Evolutionary conservation across 2,329 filamentous ascomycete genomes (phyloP).

Genomic region (Dactylellina parvicollis): DNA sequence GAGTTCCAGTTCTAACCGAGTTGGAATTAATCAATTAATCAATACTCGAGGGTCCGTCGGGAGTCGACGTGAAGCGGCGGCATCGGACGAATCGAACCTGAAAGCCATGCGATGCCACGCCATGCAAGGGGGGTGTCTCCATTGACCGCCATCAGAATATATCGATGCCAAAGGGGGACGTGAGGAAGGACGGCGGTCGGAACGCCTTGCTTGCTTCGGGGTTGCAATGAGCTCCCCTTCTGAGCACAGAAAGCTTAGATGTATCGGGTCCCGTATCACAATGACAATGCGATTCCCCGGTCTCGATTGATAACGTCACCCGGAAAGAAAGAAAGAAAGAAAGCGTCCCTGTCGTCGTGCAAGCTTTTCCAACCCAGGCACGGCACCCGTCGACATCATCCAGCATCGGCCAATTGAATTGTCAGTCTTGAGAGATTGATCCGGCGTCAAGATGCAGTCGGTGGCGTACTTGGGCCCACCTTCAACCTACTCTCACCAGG

Average conservation of each 20-base stretch:
- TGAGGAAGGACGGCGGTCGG: no score
- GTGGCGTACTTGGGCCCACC: constrained; percentile 72
- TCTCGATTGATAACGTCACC: background rate
- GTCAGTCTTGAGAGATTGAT: background rate
- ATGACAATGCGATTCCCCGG: constrained; percentile 1
- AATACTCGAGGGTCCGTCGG: background rate
- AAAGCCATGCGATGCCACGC: background rate
- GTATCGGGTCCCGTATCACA: background rate
- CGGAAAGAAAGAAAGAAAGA: background rate
- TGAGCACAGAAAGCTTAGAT: background rate
- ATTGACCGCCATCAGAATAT: no score
- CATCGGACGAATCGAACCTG: constrained; percentile 19
- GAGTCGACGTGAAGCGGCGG: background rate
- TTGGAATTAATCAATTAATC: background rate
- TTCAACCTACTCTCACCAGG: constrained; percentile 77
- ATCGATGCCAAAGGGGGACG: no score
- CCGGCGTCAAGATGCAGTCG: constrained; percentile 56
- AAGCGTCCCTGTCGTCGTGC: background rate
- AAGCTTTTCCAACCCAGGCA: background rate
- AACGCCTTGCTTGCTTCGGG: background rate
- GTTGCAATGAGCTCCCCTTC: constrained; percentile 1
- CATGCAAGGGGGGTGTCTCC: no score
- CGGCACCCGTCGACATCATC: constrained; percentile 3
- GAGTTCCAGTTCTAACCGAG: constrained; percentile 16
- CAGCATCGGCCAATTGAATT: constrained; percentile 33